Percentiles rank a stretch among this genome's conserved stretches.
Conservation (phyloP, 306 rosid genomes). For the Citrullus mucosospermus region DNA sequence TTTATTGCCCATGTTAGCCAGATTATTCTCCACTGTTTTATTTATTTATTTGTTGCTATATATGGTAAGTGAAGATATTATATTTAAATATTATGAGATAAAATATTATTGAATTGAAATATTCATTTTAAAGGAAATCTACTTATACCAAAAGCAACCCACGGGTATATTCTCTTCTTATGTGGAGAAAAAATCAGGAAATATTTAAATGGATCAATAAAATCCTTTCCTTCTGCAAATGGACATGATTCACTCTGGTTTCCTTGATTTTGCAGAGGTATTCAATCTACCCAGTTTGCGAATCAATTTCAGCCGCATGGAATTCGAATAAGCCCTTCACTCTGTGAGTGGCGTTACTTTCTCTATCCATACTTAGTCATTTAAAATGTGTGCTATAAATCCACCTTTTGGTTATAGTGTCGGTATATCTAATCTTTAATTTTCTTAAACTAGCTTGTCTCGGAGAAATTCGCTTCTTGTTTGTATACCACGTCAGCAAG, state of each 20-base stretch:
- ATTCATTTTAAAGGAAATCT: not conserved
- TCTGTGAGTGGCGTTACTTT: not conserved
- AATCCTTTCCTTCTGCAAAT: not conserved
- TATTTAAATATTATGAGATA: too few species aligned
- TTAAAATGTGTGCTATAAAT: not conserved
- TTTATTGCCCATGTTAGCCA: not conserved
- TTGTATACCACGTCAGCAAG: not conserved
- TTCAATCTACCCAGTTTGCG: not conserved
- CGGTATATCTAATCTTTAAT: not conserved
- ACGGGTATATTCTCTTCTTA: not conserved
- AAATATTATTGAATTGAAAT: not conserved
- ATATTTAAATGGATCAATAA: not conserved
- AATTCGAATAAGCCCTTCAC: not conserved
- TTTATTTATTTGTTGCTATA: not conserved
- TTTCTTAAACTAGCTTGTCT: not conserved
- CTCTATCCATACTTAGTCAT: not conserved
- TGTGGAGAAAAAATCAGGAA: not conserved
- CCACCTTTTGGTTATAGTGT: not conserved
- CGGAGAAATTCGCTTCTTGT: not conserved
- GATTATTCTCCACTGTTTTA: not conserved
- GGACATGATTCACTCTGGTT: not conserved
- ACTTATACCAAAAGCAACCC: not conserved
- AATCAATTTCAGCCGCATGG: not conserved
- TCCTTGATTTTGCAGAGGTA: not conserved
- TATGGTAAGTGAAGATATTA: not conserved